Conservation (phyloP, 345 rosid genomes). For the Eucalyptus camaldulensis region DNA sequence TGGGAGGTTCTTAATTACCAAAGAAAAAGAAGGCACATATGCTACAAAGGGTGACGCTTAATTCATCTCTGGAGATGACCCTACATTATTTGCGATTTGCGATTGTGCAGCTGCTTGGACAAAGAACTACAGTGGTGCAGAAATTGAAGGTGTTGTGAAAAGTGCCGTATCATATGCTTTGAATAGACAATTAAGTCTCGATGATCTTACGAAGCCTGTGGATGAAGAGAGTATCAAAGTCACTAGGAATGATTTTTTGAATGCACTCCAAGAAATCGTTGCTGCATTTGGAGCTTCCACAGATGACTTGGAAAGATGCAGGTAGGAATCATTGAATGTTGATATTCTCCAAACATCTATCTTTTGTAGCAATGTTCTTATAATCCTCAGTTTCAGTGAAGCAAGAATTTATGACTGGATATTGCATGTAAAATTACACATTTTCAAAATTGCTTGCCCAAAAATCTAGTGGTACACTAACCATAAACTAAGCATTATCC, state of each 20-base stretch:
- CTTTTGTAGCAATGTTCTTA: neutral
- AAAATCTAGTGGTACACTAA: neutral
- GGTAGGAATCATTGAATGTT: constrained; percentile 22
- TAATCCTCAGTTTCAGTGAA: neutral
- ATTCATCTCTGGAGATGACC: neutral
- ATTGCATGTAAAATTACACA: neutral
- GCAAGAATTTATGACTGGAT: neutral
- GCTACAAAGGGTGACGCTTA: neutral
- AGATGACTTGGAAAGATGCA: constrained; percentile 91
- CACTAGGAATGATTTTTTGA: constrained; percentile 80
- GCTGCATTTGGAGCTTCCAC: constrained; percentile 99
- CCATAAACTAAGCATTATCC: neutral
- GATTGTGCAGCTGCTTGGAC: constrained; percentile 78
- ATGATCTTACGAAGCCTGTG: constrained; percentile 91
- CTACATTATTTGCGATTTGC: neutral
- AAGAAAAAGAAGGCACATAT: neutral
- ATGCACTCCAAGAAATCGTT: constrained; percentile 61
- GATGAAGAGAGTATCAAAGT: constrained; percentile 94
- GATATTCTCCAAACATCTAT: neutral
- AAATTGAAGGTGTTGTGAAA: constrained; percentile 98
- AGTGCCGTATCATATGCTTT: constrained; percentile 94
- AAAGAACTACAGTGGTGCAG: constrained; percentile 96
- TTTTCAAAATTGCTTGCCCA: neutral
- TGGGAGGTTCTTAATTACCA: neutral
- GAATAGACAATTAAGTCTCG: constrained; percentile 86